Conservation (phyloP, 192 early-diverging fungal species). For the Oehlia diaphana region DNA sequence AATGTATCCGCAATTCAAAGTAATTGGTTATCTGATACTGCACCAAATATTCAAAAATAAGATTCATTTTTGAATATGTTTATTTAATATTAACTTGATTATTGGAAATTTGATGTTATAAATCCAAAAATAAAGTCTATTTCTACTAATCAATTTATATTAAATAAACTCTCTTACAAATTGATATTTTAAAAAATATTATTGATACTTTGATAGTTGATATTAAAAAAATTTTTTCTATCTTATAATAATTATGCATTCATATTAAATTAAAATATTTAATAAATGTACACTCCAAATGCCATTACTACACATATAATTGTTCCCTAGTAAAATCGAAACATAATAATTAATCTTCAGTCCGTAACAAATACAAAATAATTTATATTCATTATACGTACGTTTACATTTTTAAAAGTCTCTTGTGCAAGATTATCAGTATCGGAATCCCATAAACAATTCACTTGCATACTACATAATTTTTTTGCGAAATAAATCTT, state of each 20-base stretch:
- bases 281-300: slow-evolving; percentile 29
- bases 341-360: background rate
- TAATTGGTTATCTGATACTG: slow-evolving; percentile 62
- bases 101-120: too few species aligned
- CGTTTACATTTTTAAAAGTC: slow-evolving; percentile 16
- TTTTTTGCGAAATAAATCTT: background rate
- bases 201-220: too few species aligned
- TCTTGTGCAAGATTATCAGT: slow-evolving; percentile 25
- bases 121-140: too few species aligned
- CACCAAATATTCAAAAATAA: background rate
- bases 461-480: slow-evolving; percentile 15
- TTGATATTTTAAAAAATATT: too few species aligned
- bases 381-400: background rate
- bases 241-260: too few species aligned
- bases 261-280: background rate
- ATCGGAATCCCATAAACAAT: slow-evolving; percentile 20
- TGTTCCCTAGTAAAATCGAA: slow-evolving; percentile 7
- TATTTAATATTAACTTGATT: too few species aligned
- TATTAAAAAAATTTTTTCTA: too few species aligned
- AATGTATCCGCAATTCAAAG: slow-evolving; percentile 79
- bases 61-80: too few species aligned
- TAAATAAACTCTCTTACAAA: too few species aligned
- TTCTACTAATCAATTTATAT: too few species aligned
- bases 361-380: background rate
- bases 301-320: slow-evolving; percentile 23